These are phyloP conservation scores for Aspergillus chevalieri DNA, from an alignment of 2,329 filamentous ascomycete genomes.

Conservation along the genomic window DNA sequence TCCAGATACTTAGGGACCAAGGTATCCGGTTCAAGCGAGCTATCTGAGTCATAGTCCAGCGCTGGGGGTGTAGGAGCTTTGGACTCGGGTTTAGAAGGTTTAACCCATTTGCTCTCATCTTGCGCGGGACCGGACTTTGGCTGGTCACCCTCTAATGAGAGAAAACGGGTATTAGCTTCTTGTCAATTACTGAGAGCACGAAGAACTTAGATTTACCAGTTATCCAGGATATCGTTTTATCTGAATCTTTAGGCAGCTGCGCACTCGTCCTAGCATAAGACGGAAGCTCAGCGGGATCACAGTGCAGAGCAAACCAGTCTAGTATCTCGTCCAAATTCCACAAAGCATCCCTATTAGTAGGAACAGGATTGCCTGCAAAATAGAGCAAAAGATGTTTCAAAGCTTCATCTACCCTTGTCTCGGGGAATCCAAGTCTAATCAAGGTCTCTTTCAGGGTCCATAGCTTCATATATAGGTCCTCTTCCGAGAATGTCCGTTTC, in stretches of 20 bases:
- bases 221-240: slow-evolving; percentile 31
- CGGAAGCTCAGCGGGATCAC: slow-evolving; percentile 61
- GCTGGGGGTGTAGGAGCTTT: slow-evolving; percentile 17
- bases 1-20: slow-evolving; percentile 71
- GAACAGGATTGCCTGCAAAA: slow-evolving; percentile 53
- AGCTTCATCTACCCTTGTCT: slow-evolving; percentile 56
- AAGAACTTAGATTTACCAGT: slow-evolving; percentile 23
- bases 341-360: slow-evolving; percentile 56
- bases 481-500: slow-evolving; percentile 54
- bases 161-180: slow-evolving; percentile 20
- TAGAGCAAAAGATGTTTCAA: slow-evolving; percentile 63
- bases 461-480: slow-evolving; percentile 70
- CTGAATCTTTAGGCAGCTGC: slow-evolving; percentile 23
- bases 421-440: slow-evolving; percentile 60
- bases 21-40: slow-evolving; percentile 68
- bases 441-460: slow-evolving; percentile 80
- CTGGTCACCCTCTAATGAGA: slow-evolving; percentile 23
- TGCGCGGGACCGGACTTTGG: slow-evolving; percentile 19
- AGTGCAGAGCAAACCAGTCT: slow-evolving; percentile 83
- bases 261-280: slow-evolving; percentile 55
- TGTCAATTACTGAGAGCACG: slow-evolving; percentile 6
- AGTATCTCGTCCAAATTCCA: slow-evolving; percentile 86
- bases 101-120: slow-evolving; percentile 15
- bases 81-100: slow-evolving; percentile 21
- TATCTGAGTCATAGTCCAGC: slow-evolving; percentile 44